phyloP scores from a whole-genome alignment of 225 moss, liverwort and hornwort genomes.

The Marchantia paleacea region DNA sequence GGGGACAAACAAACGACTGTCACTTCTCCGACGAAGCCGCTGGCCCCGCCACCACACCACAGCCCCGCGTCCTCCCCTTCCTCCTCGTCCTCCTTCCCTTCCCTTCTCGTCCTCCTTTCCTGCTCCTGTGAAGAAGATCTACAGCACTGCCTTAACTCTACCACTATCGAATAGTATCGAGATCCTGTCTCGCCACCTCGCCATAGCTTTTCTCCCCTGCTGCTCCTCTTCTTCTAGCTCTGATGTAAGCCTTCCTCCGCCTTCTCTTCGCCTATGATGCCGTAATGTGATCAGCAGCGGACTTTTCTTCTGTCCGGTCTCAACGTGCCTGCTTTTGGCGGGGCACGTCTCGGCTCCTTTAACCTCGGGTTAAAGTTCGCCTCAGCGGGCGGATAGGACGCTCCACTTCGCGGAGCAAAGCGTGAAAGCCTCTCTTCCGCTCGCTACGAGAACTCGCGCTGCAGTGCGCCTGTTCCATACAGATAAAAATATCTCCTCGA shows the following conservation, averaged over 20 bases:
- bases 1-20: not conserved
- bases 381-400: not conserved
- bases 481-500: not conserved
- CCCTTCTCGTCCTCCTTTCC: not conserved
- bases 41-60: not conserved
- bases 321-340: not conserved
- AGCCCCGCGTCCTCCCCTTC: not conserved
- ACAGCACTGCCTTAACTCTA: not conserved
- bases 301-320: not conserved
- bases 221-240: not conserved
- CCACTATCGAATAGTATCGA: not conserved
- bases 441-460: not conserved
- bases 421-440: too few species aligned
- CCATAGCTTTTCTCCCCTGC: not conserved
- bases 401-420: not conserved
- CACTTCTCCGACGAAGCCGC: not conserved
- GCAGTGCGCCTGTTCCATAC: not conserved
- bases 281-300: not conserved
- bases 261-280: not conserved
- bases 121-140: not conserved
- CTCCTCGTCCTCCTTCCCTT: not conserved
- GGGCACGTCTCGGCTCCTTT: constrained; percentile 3
- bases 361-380: not conserved
- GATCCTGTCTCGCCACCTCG: not conserved
- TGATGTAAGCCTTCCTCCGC: too few species aligned